Evolutionary conservation across 306 rosid species (phyloP), one percentile per base, ranked within the genome.

Genomic region (Adenanthera pavonina): DNA sequence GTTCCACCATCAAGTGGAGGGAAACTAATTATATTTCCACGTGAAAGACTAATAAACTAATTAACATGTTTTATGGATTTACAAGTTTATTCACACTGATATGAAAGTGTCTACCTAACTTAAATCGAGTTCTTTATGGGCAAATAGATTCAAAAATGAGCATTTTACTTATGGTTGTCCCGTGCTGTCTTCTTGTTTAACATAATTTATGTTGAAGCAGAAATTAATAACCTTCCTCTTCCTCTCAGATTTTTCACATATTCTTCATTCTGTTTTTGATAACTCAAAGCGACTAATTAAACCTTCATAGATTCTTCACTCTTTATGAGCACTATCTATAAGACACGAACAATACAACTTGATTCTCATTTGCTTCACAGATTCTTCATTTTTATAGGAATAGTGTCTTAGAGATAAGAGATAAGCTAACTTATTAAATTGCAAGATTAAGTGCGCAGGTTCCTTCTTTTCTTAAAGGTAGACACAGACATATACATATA

Each of bases 391-490:
- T 25, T 25, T 25, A 25, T 25, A 25, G 30, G 30, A 25, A 25
- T 25, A 25, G 30, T 25, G 30, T 25, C 30, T 25, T 25, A 51
- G 7, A 13, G 44, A 64, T 56, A 47, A 83, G 30, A 25, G 30
- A 78, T 84, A 40, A 84, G 74, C 89, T 74, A 90, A 74, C 87
- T 67, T 82, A 51, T 67, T 82, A 51, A 88, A 69, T 68, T 54
- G 82, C 74, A 44, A 59, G 64, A 60, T 78, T 71, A 69, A 78
- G 74, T 41, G 13, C 41, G 7, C 61, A 69, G 74, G 51, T 65
- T 4, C 82, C 17, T 77, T 82, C 54, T 25, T 77, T 76, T 43
- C 49, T 72, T 25, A 33, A 38, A 30, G 54, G 40, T 34, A 47
- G 54, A 47, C 67, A 62, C 7, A 66, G 46, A 75, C 80, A 2